These are phyloP conservation scores for Aspergillus nanangensis DNA, from an alignment of 495 filamentous ascomycete species.

Conservation along the genomic window DNA sequence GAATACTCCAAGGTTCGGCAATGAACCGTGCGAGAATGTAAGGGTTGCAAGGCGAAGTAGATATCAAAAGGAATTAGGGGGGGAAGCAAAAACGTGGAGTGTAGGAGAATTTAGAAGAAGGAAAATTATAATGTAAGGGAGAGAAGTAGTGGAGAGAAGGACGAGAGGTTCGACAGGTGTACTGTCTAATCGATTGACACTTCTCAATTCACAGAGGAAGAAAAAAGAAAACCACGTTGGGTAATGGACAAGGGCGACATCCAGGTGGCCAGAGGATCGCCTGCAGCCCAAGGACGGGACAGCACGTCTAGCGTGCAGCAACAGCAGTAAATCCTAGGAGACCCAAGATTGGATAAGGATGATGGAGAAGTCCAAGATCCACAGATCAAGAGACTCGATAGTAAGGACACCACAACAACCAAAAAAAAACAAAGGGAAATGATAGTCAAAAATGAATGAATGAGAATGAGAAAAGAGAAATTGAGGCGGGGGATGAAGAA, in stretches of 20 bases:
- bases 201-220: conserved; percentile 1
- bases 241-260: no score
- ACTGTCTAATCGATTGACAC: no score
- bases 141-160: conserved; percentile 3
- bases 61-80: no score
- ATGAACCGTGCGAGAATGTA: conserved; percentile 9
- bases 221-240: conserved; percentile 15
- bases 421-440: conserved; percentile 6
- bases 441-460: no score
- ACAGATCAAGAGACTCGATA: neutral
- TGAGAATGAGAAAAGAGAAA: conserved; percentile 1
- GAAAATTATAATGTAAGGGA: neutral
- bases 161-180: neutral
- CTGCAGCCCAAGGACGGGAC: conserved; percentile 28
- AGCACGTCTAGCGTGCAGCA: conserved; percentile 23
- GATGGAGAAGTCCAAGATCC: no score
- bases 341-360: conserved; percentile 2
- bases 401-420: conserved; percentile 1
- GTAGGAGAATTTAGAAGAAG: conserved; percentile 1
- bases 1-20: conserved; percentile 6
- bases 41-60: neutral
- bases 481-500: neutral
- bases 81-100: no score
- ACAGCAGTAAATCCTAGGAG: conserved; percentile 8
- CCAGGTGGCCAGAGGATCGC: conserved; percentile 29